Conservation (phyloP, 2,329 filamentous ascomycete genomes). For the Dissoconium aciculare region DNA sequence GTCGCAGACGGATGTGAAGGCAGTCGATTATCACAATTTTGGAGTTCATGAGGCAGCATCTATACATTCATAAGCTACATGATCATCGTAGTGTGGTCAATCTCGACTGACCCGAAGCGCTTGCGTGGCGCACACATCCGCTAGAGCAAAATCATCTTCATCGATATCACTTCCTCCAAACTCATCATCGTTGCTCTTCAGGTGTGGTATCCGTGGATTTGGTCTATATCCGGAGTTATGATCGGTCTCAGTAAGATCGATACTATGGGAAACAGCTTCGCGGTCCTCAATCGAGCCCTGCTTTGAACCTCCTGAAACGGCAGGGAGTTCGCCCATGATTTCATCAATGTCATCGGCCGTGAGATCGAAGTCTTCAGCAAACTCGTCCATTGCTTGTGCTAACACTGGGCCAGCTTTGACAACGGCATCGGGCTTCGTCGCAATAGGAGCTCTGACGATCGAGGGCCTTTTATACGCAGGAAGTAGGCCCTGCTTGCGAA, state of each 20-base stretch:
- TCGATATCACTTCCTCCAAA: slow-evolving; percentile 57
- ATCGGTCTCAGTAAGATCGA: no score
- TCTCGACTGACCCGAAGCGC: slow-evolving; percentile 33
- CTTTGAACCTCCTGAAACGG: background rate
- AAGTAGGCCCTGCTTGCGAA: slow-evolving; percentile 21
- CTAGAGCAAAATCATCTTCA: slow-evolving; percentile 52
- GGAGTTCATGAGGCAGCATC: slow-evolving; percentile 2
- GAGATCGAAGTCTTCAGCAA: slow-evolving; percentile 34
- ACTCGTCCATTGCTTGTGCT: slow-evolving; percentile 25
- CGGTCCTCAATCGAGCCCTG: background rate
- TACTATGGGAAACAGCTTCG: no score
- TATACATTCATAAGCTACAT: slow-evolving; percentile 22
- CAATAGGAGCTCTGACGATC: slow-evolving; percentile 14
- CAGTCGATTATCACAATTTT: no score
- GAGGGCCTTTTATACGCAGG: slow-evolving; percentile 22
- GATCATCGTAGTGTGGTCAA: slow-evolving; percentile 11
- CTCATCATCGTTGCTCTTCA: slow-evolving; percentile 44
- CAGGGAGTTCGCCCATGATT: background rate
- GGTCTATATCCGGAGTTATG: slow-evolving; percentile 1
- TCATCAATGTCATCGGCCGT: slow-evolving; percentile 45
- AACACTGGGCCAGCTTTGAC: background rate
- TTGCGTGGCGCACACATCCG: slow-evolving; percentile 59
- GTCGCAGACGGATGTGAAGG: no score
- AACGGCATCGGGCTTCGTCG: slow-evolving; percentile 5
- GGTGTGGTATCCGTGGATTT: slow-evolving; percentile 7